Percentiles rank a stretch among this genome's conserved stretches.
phyloP scores from a whole-genome alignment of 2,329 filamentous ascomycete genomes.

The Aspergillus fructus region DNA sequence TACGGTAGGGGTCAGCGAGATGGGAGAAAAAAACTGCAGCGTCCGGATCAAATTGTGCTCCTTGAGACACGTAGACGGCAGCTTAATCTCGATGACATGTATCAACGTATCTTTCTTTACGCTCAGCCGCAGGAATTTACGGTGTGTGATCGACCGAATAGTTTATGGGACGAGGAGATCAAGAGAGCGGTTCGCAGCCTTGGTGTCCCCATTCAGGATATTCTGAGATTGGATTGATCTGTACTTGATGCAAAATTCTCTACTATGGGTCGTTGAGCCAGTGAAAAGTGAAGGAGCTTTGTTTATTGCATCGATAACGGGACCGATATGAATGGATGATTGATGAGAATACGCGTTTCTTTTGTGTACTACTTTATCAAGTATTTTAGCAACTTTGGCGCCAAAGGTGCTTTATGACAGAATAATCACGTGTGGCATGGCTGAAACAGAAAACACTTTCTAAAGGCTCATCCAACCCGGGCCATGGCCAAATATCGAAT shows the following conservation, averaged over 20 bases:
- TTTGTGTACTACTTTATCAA: too few relatives aligned
- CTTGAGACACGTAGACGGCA: conserved; percentile 50
- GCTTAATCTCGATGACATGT: conserved; percentile 33
- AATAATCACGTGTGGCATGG: too few relatives aligned
- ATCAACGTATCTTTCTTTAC: conserved; percentile 55
- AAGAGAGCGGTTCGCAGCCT: neutral
- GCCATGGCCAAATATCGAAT: too few relatives aligned
- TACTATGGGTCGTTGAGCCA: neutral
- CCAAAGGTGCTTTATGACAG: too few relatives aligned
- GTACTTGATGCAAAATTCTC: neutral
- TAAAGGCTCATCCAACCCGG: too few relatives aligned
- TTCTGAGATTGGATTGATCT: neutral
- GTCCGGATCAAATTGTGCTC: conserved; percentile 60
- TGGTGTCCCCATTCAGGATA: neutral
- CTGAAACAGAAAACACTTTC: too few relatives aligned
- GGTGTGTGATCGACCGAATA: neutral
- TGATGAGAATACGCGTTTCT: too few relatives aligned
- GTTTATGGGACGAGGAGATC: conserved; percentile 12
- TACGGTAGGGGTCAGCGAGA: conserved; percentile 24
- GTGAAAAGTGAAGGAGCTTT: neutral
- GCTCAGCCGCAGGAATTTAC: neutral
- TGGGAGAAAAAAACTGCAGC: conserved; percentile 44
- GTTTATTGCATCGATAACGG: too few relatives aligned
- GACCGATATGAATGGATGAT: too few relatives aligned
- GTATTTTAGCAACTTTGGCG: too few relatives aligned